These are phyloP conservation scores for Dryadomyces quercus-mongolicae DNA, from an alignment of 2,329 filamentous ascomycete genomes.

Conservation along the genomic window DNA sequence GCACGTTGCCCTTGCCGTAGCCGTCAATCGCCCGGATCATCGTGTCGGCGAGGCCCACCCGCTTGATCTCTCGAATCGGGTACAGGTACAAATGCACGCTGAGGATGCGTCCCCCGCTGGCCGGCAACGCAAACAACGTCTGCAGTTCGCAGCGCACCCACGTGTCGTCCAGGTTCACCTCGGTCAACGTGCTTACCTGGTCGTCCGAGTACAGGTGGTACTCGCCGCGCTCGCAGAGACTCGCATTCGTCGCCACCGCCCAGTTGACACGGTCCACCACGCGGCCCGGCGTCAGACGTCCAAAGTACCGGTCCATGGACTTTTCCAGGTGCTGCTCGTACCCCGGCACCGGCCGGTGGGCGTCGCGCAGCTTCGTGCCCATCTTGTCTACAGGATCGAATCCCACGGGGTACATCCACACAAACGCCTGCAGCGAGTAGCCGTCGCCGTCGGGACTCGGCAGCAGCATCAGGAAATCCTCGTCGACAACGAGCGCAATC, in stretches of 20 bases:
- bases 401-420: slow-evolving; percentile 9
- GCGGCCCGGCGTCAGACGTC: slow-evolving; percentile 3
- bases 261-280: slow-evolving; percentile 10
- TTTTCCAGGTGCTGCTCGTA: slow-evolving; percentile 9
- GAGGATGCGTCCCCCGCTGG: slow-evolving; percentile 3
- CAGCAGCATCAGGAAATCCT: slow-evolving; percentile 10
- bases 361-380: slow-evolving; percentile 7
- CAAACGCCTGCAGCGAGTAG: slow-evolving; percentile 6
- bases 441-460: slow-evolving; percentile 7
- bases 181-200: not conserved
- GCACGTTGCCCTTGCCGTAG: slow-evolving; percentile 7
- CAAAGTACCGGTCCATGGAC: slow-evolving; percentile 10
- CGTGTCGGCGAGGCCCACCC: slow-evolving; percentile 4
- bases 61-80: slow-evolving; percentile 9
- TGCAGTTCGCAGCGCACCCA: slow-evolving; percentile 10
- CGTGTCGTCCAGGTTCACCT: slow-evolving; percentile 6
- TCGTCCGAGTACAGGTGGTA: slow-evolving; percentile 8
- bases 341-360: slow-evolving; percentile 7
- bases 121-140: slow-evolving; percentile 7
- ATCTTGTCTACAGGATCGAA: slow-evolving; percentile 10
- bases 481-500: slow-evolving; percentile 8
- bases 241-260: slow-evolving; percentile 8
- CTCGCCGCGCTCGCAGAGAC: slow-evolving; percentile 9
- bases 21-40: slow-evolving; percentile 9
- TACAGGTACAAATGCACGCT: slow-evolving; percentile 9